phyloP scores from a whole-genome alignment of 108 stramenopile genomes.

The Cyclotella sp. region DNA sequence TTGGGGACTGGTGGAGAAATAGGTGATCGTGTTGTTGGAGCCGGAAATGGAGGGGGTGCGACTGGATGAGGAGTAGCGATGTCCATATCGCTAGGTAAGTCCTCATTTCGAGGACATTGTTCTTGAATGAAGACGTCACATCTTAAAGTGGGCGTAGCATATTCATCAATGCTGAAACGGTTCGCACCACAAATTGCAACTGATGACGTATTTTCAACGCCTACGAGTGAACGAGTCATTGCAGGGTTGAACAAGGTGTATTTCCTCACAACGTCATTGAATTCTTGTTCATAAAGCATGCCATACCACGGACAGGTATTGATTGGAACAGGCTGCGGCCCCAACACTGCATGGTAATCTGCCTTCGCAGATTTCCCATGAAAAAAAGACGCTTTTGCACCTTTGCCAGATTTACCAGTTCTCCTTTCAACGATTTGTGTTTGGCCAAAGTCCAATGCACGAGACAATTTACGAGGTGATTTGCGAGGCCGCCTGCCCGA shows the following conservation, averaged over 20 bases:
- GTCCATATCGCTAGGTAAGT: neutral
- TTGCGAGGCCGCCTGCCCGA: neutral
- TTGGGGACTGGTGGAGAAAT: neutral
- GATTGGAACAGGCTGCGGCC: neutral
- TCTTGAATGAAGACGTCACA: slow-evolving; percentile 12
- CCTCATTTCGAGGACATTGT: slow-evolving; percentile 2
- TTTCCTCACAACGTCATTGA: slow-evolving; percentile 1
- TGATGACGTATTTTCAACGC: neutral
- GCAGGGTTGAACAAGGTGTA: slow-evolving; percentile 14
- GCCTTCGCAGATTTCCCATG: neutral
- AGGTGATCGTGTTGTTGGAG: neutral
- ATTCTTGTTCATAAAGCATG: neutral
- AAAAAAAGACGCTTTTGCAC: neutral
- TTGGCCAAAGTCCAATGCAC: neutral
- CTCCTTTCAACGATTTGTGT: neutral
- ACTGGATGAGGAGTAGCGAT: neutral
- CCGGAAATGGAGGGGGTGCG: neutral
- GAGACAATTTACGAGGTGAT: neutral
- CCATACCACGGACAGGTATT: neutral
- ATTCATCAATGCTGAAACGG: slow-evolving; percentile 33
- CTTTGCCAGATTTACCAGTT: neutral
- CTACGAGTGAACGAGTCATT: neutral
- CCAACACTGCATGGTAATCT: neutral
- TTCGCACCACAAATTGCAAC: slow-evolving; percentile 24
- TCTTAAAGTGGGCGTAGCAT: neutral